Evolutionary conservation across 2,329 filamentous ascomycete genomes (phyloP).

Genomic region (Pseudomassariella vexata): DNA sequence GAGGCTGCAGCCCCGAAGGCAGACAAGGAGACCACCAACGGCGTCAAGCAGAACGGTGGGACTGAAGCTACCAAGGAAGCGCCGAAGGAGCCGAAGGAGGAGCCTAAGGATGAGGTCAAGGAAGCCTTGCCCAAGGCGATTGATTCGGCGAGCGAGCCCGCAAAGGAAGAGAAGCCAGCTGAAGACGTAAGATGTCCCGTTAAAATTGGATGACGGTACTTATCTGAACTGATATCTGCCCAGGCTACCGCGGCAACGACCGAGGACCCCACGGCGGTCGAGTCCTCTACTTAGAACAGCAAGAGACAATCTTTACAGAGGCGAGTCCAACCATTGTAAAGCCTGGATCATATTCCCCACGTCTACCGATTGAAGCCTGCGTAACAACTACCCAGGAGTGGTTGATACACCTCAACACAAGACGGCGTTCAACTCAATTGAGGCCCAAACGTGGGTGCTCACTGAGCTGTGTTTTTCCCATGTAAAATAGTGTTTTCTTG

Average conservation of each 20-base stretch:
- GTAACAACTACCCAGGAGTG: no score
- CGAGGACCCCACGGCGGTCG: slow-evolving; percentile 26
- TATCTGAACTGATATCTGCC: no score
- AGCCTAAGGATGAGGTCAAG: slow-evolving; percentile 23
- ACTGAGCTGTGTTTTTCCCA: slow-evolving; percentile 1
- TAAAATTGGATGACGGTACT: background rate
- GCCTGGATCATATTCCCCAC: no score
- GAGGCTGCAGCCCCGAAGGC: slow-evolving; percentile 17
- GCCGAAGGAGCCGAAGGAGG: slow-evolving; percentile 20
- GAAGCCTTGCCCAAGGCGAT: slow-evolving; percentile 22
- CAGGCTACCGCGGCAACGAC: no score
- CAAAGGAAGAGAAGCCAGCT: slow-evolving; percentile 21
- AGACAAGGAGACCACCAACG: slow-evolving; percentile 27
- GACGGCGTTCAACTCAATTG: no score
- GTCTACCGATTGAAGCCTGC: no score
- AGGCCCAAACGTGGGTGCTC: no score
- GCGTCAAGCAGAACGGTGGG: slow-evolving; percentile 23
- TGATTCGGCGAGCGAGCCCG: slow-evolving; percentile 17
- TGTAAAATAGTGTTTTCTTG: slow-evolving; percentile 5
- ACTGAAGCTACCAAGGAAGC: slow-evolving; percentile 19
- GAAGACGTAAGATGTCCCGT: slow-evolving; percentile 27
- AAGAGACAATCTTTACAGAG: no score
- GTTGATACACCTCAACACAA: no score
- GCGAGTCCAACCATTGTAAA: no score
- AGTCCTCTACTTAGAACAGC: slow-evolving; percentile 27